Conservation (phyloP, 768 basidiomycete species). For the Macrolepiota fuliginosa region DNA sequence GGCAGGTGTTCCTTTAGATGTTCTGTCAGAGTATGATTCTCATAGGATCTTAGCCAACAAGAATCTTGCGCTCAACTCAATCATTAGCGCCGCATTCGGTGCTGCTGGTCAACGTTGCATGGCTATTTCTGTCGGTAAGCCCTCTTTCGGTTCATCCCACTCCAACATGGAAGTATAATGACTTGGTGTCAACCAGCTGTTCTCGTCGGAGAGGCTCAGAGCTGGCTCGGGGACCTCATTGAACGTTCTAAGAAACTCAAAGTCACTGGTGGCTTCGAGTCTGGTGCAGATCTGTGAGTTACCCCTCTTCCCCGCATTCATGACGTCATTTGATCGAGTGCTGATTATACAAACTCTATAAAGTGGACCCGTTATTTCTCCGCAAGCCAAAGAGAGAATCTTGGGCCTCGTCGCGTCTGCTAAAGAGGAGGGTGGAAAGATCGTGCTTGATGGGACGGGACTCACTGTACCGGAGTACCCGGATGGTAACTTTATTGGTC, state of each 20-base stretch:
- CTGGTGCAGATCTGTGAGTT: slow-evolving; percentile 73
- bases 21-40: neutral
- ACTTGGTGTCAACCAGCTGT: slow-evolving; percentile 40
- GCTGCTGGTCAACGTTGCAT: slow-evolving; percentile 98
- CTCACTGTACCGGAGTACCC: slow-evolving; percentile 70
- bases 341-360: slow-evolving; percentile 1
- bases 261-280: slow-evolving; percentile 90
- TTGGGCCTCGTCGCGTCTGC: slow-evolving; percentile 71
- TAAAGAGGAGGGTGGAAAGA: slow-evolving; percentile 77
- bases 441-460: slow-evolving; percentile 86
- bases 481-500: slow-evolving; percentile 92
- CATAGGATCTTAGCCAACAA: slow-evolving; percentile 67
- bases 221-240: slow-evolving; percentile 86
- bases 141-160: neutral
- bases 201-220: slow-evolving; percentile 74
- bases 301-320: neutral
- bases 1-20: slow-evolving; percentile 42
- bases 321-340: neutral
- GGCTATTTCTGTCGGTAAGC: slow-evolving; percentile 87
- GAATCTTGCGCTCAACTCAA: slow-evolving; percentile 87
- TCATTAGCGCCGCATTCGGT: slow-evolving; percentile 92
- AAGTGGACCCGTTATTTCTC: slow-evolving; percentile 81
- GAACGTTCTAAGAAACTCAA: slow-evolving; percentile 78
- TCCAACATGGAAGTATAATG: neutral
- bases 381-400: slow-evolving; percentile 77